phyloP scores from a whole-genome alignment of 1,284 basidiomycete genomes.

The Mycosarcoma maydis region DNA sequence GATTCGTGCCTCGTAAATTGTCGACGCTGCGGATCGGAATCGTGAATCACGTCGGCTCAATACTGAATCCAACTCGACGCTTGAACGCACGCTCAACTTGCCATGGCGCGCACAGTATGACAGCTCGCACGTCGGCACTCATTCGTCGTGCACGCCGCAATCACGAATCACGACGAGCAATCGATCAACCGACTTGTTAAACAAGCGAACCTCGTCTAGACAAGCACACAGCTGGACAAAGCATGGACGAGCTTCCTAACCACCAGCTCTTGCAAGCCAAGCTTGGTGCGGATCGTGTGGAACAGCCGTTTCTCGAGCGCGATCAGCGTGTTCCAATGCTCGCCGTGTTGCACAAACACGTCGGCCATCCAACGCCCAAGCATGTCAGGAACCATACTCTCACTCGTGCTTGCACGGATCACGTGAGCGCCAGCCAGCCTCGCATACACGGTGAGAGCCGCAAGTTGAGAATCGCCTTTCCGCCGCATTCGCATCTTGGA shows the following conservation, averaged over 20 bases:
- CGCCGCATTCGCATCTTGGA: conserved; percentile 30
- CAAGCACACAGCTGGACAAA: too few species aligned
- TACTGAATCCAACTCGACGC: too few species aligned
- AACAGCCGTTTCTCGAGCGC: conserved; percentile 28
- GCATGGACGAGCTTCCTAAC: conserved; percentile 11
- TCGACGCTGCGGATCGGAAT: too few species aligned
- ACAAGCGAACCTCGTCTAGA: too few species aligned
- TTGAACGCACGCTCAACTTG: too few species aligned
- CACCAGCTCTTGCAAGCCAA: conserved; percentile 15
- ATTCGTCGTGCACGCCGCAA: too few species aligned
- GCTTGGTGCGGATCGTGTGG: conserved; percentile 14
- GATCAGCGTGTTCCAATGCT: conserved; percentile 11
- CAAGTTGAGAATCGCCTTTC: conserved; percentile 22
- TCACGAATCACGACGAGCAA: too few species aligned
- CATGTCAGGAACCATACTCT: background rate
- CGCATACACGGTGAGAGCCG: conserved; percentile 11
- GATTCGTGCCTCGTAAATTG: too few species aligned
- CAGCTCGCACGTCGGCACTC: too few species aligned
- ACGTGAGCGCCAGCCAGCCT: conserved; percentile 2
- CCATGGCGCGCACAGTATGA: background rate
- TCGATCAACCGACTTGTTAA: too few species aligned
- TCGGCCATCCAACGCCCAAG: conserved; percentile 3
- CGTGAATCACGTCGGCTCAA: too few species aligned
- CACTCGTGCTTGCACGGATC: background rate
- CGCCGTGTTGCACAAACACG: conserved; percentile 15